Conservation (phyloP, 805 yeast genomes). For the Zygosaccharomyces gambellarensis region DNA sequence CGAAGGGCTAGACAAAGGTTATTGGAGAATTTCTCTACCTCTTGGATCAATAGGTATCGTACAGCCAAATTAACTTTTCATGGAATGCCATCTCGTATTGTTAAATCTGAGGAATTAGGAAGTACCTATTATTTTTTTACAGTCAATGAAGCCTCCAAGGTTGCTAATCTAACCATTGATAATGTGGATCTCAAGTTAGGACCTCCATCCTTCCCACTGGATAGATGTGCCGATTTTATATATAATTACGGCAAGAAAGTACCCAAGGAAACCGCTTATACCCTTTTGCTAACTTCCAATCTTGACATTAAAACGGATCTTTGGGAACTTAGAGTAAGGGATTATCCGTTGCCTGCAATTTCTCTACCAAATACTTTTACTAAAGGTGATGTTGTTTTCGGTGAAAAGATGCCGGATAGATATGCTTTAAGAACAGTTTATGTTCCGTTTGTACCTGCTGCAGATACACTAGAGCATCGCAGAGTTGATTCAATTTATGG, state of each 20-base stretch:
- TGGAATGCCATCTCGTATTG: slow-evolving; percentile 26
- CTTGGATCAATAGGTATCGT: slow-evolving; percentile 37
- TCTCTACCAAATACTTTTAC: slow-evolving; percentile 41
- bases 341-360: slow-evolving; percentile 54
- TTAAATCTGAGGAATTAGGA: slow-evolving; percentile 17
- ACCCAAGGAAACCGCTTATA: slow-evolving; percentile 49
- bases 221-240: slow-evolving; percentile 34
- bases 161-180: slow-evolving; percentile 24
- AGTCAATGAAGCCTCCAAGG: slow-evolving; percentile 25
- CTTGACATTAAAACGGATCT: slow-evolving; percentile 42
- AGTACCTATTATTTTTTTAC: slow-evolving; percentile 19
- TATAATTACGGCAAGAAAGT: slow-evolving; percentile 44
- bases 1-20: slow-evolving; percentile 17
- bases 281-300: slow-evolving; percentile 50
- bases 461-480: slow-evolving; percentile 29
- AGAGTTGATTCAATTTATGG: slow-evolving; percentile 50
- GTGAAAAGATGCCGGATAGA: slow-evolving; percentile 47
- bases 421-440: slow-evolving; percentile 46
- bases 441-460: slow-evolving; percentile 56
- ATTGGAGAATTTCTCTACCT: slow-evolving; percentile 37
- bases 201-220: slow-evolving; percentile 33
- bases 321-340: slow-evolving; percentile 45
- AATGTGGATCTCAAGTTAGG: slow-evolving; percentile 24
- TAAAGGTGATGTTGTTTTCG: slow-evolving; percentile 49
- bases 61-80: slow-evolving; percentile 30